phyloP scores from a whole-genome alignment of 2,329 filamentous ascomycete genomes.

The Botrytis tulipae region DNA sequence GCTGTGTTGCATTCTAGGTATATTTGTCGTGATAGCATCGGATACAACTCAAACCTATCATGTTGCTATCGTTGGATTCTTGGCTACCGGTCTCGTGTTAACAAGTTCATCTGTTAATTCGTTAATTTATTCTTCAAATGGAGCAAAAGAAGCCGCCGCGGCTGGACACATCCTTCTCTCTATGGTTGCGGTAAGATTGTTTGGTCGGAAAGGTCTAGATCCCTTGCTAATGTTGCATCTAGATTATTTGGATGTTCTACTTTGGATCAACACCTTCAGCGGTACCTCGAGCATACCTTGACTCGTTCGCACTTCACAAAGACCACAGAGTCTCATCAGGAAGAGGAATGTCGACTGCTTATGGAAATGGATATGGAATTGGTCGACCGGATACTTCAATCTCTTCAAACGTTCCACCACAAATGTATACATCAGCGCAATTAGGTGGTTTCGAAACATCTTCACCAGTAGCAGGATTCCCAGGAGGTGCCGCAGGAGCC shows the following conservation, averaged over 20 bases:
- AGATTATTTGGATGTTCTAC: conserved; percentile 99
- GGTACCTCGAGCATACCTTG: conserved; percentile 83
- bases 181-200: conserved; percentile 76
- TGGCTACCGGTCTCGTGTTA: conserved; percentile 78
- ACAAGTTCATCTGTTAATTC: conserved; percentile 84
- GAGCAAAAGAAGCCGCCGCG: conserved; percentile 77
- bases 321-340: conserved; percentile 50
- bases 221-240: conserved; percentile 23
- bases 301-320: conserved; percentile 93
- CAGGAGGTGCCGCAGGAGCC: conserved; percentile 33
- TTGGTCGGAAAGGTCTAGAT: neutral
- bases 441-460: conserved; percentile 96
- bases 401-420: conserved; percentile 73
- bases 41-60: conserved; percentile 86
- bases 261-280: conserved; percentile 91
- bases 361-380: conserved; percentile 66
- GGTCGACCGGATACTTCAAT: conserved; percentile 80
- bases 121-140: conserved; percentile 73
- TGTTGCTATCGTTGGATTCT: conserved; percentile 85
- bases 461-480: conserved; percentile 62
- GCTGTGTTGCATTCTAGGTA: conserved; percentile 75
- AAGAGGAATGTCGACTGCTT: conserved; percentile 63
- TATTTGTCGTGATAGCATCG: conserved; percentile 79
- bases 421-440: conserved; percentile 97
- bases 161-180: conserved; percentile 92